Evolutionary conservation across 345 rosid genomes (phyloP).

Genomic region (Ailanthus altissimus): DNA sequence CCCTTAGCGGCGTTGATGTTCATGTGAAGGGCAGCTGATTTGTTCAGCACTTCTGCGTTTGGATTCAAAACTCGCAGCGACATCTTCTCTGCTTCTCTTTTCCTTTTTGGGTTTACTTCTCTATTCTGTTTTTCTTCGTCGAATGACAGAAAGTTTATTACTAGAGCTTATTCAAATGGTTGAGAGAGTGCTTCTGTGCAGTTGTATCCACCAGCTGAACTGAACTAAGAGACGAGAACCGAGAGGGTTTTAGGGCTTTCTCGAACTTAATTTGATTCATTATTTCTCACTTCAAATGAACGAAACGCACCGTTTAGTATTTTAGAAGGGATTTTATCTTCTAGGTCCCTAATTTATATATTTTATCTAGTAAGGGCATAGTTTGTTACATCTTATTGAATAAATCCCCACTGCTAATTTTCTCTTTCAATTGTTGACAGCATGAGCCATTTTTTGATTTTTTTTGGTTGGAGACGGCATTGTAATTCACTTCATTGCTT

Average conservation of each 20-base stretch:
- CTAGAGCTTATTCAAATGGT: neutral
- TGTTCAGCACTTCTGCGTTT: conserved; percentile 96
- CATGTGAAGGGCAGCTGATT: conserved; percentile 98
- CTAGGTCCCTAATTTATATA: neutral
- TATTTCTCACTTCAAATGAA: neutral
- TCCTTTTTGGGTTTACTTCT: neutral
- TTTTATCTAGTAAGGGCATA: neutral
- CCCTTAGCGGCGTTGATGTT: conserved; percentile 98
- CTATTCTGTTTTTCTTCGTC: neutral
- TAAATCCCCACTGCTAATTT: neutral
- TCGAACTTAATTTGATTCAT: neutral
- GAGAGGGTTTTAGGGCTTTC: conserved; percentile 19
- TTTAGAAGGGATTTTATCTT: neutral
- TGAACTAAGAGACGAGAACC: neutral
- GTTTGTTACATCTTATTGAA: neutral
- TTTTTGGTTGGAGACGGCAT: no score
- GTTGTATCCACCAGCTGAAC: neutral
- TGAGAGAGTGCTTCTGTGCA: neutral
- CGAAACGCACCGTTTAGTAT: conserved; percentile 3
- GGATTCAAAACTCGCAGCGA: conserved; percentile 89
- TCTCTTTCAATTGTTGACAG: no score
- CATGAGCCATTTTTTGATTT: no score
- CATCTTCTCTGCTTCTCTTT: conserved; percentile 45
- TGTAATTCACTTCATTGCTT: no score
- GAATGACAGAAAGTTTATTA: neutral